These are phyloP conservation scores for Iris macrosiphon DNA, from an alignment of 106 monocot genomes.

Conservation along the genomic window DNA sequence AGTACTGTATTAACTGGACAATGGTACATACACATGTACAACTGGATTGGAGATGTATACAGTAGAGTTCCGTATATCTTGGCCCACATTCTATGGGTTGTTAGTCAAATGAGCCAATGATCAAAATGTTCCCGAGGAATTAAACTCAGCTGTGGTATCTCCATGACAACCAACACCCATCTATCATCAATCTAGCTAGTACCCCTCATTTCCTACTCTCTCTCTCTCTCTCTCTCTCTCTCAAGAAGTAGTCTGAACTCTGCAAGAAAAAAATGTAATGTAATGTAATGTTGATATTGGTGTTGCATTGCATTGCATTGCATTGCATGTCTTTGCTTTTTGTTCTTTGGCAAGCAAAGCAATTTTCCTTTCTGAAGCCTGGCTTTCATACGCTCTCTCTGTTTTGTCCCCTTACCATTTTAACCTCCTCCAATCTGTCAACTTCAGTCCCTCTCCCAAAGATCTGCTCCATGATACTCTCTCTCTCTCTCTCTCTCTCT, in stretches of 20 bases:
- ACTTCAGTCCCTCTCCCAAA: constrained; percentile 88
- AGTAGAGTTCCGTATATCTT: too few relatives aligned
- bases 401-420: constrained; percentile 59
- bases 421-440: constrained; percentile 51
- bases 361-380: constrained; percentile 23
- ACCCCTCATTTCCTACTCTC: background rate
- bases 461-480: constrained; percentile 70
- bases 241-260: background rate
- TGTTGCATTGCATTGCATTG: too few relatives aligned
- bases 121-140: constrained; percentile 15
- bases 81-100: too few relatives aligned
- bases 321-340: too few relatives aligned
- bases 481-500: constrained; percentile 12
- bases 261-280: too few relatives aligned
- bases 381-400: constrained; percentile 56
- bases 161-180: background rate
- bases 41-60: too few relatives aligned
- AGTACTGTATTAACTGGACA: too few relatives aligned
- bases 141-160: constrained; percentile 2
- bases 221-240: constrained; percentile 8
- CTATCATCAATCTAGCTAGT: too few relatives aligned
- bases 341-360: too few relatives aligned
- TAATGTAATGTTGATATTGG: too few relatives aligned
- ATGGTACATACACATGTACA: too few relatives aligned
- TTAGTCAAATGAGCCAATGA: constrained; percentile 20